These are phyloP conservation scores for Malus hybrid DNA, from an alignment of 331 rosid species.

Conservation along the genomic window DNA sequence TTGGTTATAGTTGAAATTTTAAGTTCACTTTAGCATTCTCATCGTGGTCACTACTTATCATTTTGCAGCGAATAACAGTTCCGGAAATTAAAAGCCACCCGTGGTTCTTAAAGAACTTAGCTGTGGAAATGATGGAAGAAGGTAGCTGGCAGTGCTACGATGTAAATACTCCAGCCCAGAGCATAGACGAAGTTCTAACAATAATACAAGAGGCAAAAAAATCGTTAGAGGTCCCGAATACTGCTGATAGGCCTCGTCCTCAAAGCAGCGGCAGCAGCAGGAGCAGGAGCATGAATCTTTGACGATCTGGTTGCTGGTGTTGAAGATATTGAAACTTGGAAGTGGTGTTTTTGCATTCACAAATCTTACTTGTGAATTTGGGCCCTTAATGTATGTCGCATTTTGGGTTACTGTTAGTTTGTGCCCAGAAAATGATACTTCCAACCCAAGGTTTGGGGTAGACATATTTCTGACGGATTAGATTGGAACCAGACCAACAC, in stretches of 20 bases:
- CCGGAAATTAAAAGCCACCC: conserved; percentile 58
- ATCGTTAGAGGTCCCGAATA: conserved; percentile 22
- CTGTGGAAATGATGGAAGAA: conserved; percentile 55
- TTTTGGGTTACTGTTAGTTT: too few species aligned
- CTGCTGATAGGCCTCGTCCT: conserved; percentile 17
- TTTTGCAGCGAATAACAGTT: conserved; percentile 56
- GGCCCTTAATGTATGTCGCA: background rate
- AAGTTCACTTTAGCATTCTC: background rate
- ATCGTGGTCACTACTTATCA: background rate
- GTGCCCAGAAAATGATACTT: background rate
- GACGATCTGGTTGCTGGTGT: conserved; percentile 43
- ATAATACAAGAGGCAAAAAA: conserved; percentile 63
- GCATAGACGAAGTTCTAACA: conserved; percentile 48
- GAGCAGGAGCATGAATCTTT: conserved; percentile 51
- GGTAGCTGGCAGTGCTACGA: conserved; percentile 55
- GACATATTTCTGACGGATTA: background rate
- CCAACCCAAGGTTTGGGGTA: background rate
- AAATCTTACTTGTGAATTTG: conserved; percentile 21
- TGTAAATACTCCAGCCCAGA: conserved; percentile 57
- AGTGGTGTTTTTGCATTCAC: conserved; percentile 63
- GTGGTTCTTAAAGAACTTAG: conserved; percentile 71
- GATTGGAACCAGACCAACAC: background rate
- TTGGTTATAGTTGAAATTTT: background rate
- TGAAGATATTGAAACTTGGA: conserved; percentile 40
- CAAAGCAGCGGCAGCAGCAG: too few species aligned